A percentile compares a stretch with the other conserved stretches of the same genome.
Conservation (phyloP, 1,139 yeast genomes). For the Protomyces lactucae-debilis region DNA sequence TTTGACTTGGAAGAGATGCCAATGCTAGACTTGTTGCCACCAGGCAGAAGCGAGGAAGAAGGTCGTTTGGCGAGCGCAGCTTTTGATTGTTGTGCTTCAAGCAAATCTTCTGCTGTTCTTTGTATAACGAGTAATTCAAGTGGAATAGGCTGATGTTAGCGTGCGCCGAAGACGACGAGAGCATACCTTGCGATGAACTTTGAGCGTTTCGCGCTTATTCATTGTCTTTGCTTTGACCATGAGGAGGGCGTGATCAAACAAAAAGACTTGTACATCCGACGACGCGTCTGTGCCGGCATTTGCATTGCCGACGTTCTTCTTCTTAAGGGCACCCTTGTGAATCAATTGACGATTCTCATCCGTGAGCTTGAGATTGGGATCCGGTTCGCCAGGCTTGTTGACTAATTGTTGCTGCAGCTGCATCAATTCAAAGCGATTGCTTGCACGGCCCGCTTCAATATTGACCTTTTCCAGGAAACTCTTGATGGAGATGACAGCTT, state of each 20-base stretch:
- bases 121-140: slow-evolving; percentile 73
- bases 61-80: slow-evolving; percentile 43
- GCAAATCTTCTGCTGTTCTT: slow-evolving; percentile 67
- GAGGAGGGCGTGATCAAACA: slow-evolving; percentile 81
- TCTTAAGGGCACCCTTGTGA: slow-evolving; percentile 71
- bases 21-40: slow-evolving; percentile 25
- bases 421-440: slow-evolving; percentile 85
- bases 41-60: slow-evolving; percentile 45
- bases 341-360: slow-evolving; percentile 75
- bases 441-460: slow-evolving; percentile 87
- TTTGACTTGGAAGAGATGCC: slow-evolving; percentile 30
- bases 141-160: slow-evolving; percentile 67
- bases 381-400: slow-evolving; percentile 69
- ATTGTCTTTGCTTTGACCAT: slow-evolving; percentile 82
- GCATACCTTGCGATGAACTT: slow-evolving; percentile 66
- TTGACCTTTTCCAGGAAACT: slow-evolving; percentile 76
- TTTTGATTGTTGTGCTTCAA: slow-evolving; percentile 40
- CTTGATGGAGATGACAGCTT: slow-evolving; percentile 71
- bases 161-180: not conserved
- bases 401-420: slow-evolving; percentile 71
- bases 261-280: slow-evolving; percentile 69
- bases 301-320: slow-evolving; percentile 47
- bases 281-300: slow-evolving; percentile 57
- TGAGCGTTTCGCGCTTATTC: slow-evolving; percentile 84
- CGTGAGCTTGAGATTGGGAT: slow-evolving; percentile 75